Evolutionary conservation across 495 filamentous ascomycete genomes (phyloP), one percentile per base, ranked within the genome.

Genomic region (Penicillium chermesinum): DNA sequence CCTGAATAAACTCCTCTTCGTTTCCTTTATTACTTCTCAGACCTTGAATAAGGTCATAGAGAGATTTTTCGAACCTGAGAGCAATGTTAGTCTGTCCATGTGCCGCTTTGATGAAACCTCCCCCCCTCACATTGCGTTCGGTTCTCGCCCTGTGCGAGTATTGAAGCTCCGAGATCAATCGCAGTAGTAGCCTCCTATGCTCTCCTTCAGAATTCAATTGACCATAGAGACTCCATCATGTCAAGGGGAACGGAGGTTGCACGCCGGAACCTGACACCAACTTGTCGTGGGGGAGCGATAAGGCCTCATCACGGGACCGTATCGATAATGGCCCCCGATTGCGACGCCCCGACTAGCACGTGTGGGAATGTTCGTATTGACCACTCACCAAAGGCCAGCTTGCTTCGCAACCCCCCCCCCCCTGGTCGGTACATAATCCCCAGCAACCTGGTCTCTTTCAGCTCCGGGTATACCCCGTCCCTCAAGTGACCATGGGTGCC

Each of bases 31-130:
- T 91, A 57, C 85, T 91, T 41, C 93, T 83, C 49, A 97, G 74
- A 61, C 93, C 93, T 70, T 91, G 81, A 49, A 98, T 98, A 73
- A 98, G 90, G 81, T 97, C 91, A 75, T 95, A 95, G 34, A 98
- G 79, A 2, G 91, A 96, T 71, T 98, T 98, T 64, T 98, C 93
- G 72, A 98, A 98, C 93, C 88, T 97, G 37, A 20, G 17, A 13
- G 25, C 12, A 5, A 15, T 16, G 12, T 61, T 20, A 53, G 49
- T 20, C 16, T 20, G 32, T n/a, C 19, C n/a, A 37, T 20, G 17
- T 1, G 30, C 14, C 17, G 17, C 7, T 19, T 44, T 33, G 9
- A 14, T 34, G 8, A 25, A 22, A 32, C 7, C 41, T 16, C n/a
- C 8, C 38, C 38, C 21, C 25, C 25, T 30, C 18, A 49, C 49